These are phyloP conservation scores for Pleurotus salmoneostramineus DNA, from an alignment of 768 basidiomycete genomes.

Conservation along the genomic window DNA sequence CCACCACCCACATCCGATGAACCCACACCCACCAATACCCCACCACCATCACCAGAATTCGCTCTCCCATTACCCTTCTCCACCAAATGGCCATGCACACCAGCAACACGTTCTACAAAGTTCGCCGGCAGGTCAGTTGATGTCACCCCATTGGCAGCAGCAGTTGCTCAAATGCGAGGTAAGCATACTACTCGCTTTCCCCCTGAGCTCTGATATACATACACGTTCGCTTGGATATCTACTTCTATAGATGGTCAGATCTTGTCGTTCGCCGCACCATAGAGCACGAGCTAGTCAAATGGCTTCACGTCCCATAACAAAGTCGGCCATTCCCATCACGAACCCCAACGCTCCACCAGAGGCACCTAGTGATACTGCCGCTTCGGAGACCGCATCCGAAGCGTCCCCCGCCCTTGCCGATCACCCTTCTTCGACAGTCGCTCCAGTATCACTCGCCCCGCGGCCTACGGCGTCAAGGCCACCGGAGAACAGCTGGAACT, in stretches of 20 bases:
- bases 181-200: slow-evolving; percentile 26
- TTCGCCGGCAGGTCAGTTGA: slow-evolving; percentile 63
- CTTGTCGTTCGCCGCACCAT: slow-evolving; percentile 86
- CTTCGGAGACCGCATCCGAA: slow-evolving; percentile 25
- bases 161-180: slow-evolving; percentile 93
- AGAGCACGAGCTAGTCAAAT: slow-evolving; percentile 94
- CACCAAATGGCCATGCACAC: slow-evolving; percentile 65
- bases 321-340: slow-evolving; percentile 87
- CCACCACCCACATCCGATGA: slow-evolving; percentile 48
- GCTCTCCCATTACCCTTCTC: slow-evolving; percentile 73
- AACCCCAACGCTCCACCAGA: slow-evolving; percentile 70
- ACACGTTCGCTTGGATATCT: slow-evolving; percentile 2
- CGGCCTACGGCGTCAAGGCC: slow-evolving; percentile 62
- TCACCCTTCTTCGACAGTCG: slow-evolving; percentile 75
- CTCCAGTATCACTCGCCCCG: slow-evolving; percentile 65
- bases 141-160: slow-evolving; percentile 88
- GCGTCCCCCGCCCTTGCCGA: slow-evolving; percentile 34
- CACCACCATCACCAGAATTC: slow-evolving; percentile 83
- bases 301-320: slow-evolving; percentile 82
- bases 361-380: slow-evolving; percentile 25
- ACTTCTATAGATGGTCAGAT: slow-evolving; percentile 67
- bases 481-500: slow-evolving; percentile 80
- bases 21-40: slow-evolving; percentile 45
- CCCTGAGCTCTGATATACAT: slow-evolving; percentile 10
- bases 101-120: slow-evolving; percentile 55